These are phyloP conservation scores for Amanita subjunquillea DNA, from an alignment of 768 basidiomycete genomes.

Conservation along the genomic window DNA sequence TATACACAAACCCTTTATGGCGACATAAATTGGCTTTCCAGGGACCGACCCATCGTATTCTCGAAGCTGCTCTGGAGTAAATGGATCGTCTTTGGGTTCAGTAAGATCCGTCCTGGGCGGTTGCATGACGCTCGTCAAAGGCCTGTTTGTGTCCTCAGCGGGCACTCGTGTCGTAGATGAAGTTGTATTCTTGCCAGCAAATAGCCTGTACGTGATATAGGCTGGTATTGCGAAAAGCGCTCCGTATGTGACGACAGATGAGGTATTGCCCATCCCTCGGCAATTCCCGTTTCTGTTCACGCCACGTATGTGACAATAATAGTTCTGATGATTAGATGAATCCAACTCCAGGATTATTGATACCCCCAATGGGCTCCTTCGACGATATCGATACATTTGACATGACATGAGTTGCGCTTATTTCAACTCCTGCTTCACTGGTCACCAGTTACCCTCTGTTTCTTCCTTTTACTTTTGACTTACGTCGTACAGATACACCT, in stretches of 20 bases:
- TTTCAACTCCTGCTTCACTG: too few relatives aligned
- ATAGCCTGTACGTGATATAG: slow-evolving; percentile 16
- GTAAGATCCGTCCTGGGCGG: slow-evolving; percentile 46
- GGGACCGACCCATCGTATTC: slow-evolving; percentile 61
- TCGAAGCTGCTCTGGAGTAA: slow-evolving; percentile 57
- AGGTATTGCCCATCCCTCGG: slow-evolving; percentile 8
- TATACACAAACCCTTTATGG: slow-evolving; percentile 68
- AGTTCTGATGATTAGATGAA: too few relatives aligned
- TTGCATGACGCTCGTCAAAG: slow-evolving; percentile 62
- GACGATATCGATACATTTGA: too few relatives aligned
- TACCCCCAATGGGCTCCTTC: too few relatives aligned
- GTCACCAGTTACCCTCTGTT: too few relatives aligned
- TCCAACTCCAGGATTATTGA: too few relatives aligned
- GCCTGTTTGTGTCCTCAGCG: slow-evolving; percentile 18
- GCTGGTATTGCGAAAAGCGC: slow-evolving; percentile 17
- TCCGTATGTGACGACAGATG: slow-evolving; percentile 14
- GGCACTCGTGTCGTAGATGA: slow-evolving; percentile 9
- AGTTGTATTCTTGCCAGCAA: not conserved
- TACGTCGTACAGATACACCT: too few relatives aligned
- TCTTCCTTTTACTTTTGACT: too few relatives aligned
- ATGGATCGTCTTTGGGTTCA: slow-evolving; percentile 72
- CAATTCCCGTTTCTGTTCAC: not conserved
- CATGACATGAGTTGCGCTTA: too few relatives aligned
- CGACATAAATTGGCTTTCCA: slow-evolving; percentile 72
- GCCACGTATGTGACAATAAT: too few relatives aligned